Base-by-base conservation (phyloP, 148 eudicot species). In the Fallopia convolvulus region DNA sequence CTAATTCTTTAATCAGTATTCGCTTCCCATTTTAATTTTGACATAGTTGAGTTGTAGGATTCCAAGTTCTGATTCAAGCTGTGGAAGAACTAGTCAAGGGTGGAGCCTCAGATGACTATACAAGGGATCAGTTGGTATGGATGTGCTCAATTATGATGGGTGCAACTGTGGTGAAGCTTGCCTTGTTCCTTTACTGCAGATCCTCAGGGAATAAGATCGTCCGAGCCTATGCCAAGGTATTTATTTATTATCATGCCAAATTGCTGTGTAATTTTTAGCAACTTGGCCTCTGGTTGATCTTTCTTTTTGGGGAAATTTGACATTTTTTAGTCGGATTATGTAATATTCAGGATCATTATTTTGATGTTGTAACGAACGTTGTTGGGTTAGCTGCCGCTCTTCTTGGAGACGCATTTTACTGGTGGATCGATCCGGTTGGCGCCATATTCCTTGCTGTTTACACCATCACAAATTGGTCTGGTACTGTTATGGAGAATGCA, bases 351-450 rank as follows among this genome's bases (percentile, higher is more conserved):
- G 98, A 94, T 81, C 98, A 94, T 78, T 90, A 90, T 77, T 94
- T 94, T 68, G 98, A 94, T 77, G 98, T 94, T 75, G 84, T 94
- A 23, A 94, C 98, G 7, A 94, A 94, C 77, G 88, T 92, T 74
- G 92, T 94, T 3, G 97, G 99, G 23, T 77, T 94, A 85, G 88
- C 83, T 12, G 96, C 99, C 74, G 99, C 99, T 26, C 78, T 94
- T 81, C 91, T 92, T 75, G 99, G 97, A 48, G 99, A 94, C 72
- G 84, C 81, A 76, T 86, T 90, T 72, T 80, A 75, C 72, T 94
- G 99, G 99, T 92, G 97, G 97, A 86, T 94, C 75, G 98, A 94
- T 80, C 99, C 99, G 63, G 77, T 68, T 53, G 99, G 99, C n/a
- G 99, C 99, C 49, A 82, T 94, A 65, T 33, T 84, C 71, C 97